These are phyloP conservation scores for Thalassiosira livingstoniorum DNA, from an alignment of 352 stramenopile species.

Conservation along the genomic window DNA sequence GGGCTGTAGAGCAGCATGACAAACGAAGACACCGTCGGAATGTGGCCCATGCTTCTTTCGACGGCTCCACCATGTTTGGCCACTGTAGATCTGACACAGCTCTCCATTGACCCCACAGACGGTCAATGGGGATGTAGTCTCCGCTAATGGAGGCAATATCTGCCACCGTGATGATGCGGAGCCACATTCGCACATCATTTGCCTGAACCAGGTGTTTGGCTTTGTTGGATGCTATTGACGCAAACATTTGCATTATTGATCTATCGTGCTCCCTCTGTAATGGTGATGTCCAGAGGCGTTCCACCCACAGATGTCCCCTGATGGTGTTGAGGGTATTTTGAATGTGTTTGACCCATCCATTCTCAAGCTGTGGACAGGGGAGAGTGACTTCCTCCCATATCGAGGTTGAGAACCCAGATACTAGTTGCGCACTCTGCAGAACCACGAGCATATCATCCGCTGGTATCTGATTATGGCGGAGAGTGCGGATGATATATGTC, in stretches of 20 bases:
- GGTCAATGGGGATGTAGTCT: neutral
- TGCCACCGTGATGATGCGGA: neutral
- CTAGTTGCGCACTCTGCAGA: conserved; percentile 2
- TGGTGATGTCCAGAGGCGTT: neutral
- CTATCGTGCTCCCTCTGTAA: neutral
- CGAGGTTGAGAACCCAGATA: neutral
- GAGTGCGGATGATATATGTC: neutral
- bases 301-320: neutral
- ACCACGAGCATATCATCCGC: neutral
- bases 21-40: neutral
- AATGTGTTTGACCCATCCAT: neutral
- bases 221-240: neutral
- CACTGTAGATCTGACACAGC: neutral
- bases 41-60: neutral
- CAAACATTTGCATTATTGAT: neutral
- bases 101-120: neutral
- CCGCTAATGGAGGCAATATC: neutral
- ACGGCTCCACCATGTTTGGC: neutral
- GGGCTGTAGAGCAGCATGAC: neutral
- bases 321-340: neutral
- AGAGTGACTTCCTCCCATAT: neutral
- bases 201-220: neutral
- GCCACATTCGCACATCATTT: neutral
- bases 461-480: neutral
- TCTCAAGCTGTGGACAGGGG: neutral